A percentile compares a stretch with the other conserved stretches of the same genome.
phyloP scores from a whole-genome alignment of 352 stramenopile species.

The Halophytophthora batemanensis region DNA sequence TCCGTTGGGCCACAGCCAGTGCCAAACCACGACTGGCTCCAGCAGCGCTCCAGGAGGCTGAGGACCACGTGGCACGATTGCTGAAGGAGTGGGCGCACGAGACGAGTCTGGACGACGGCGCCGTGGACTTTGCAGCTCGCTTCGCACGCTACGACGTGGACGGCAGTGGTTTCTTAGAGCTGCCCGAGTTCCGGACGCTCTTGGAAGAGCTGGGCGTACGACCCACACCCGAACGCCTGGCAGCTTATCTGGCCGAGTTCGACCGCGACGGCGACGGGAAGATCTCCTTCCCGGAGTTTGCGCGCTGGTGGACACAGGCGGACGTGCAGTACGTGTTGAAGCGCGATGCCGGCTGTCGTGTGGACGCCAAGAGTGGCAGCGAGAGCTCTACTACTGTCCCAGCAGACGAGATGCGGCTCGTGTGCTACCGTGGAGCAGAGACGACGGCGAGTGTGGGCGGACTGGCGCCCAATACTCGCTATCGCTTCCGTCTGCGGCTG shows the following conservation, averaged over 20 bases:
- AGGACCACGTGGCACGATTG: slow-evolving; percentile 65
- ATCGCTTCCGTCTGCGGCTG: slow-evolving; percentile 79
- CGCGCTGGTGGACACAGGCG: slow-evolving; percentile 80
- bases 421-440: slow-evolving; percentile 75
- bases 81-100: slow-evolving; percentile 86
- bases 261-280: slow-evolving; percentile 77
- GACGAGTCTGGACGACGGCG: slow-evolving; percentile 67
- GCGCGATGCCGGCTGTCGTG: slow-evolving; percentile 36
- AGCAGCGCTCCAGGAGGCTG: slow-evolving; percentile 40
- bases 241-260: slow-evolving; percentile 81
- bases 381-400: slow-evolving; percentile 1
- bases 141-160: slow-evolving; percentile 77
- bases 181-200: slow-evolving; percentile 84
- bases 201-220: slow-evolving; percentile 84
- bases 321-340: slow-evolving; percentile 87
- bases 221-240: slow-evolving; percentile 73
- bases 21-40: slow-evolving; percentile 47
- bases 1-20: slow-evolving; percentile 48
- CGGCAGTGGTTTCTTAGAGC: slow-evolving; percentile 69
- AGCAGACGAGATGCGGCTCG: slow-evolving; percentile 48
- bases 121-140: slow-evolving; percentile 67
- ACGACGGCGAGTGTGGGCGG: slow-evolving; percentile 41
- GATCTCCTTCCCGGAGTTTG: slow-evolving; percentile 88
- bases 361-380: slow-evolving; percentile 4
- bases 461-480: slow-evolving; percentile 81